Base-by-base conservation (phyloP, 2,329 filamentous ascomycete species). In the Fusarium mexicanum region DNA sequence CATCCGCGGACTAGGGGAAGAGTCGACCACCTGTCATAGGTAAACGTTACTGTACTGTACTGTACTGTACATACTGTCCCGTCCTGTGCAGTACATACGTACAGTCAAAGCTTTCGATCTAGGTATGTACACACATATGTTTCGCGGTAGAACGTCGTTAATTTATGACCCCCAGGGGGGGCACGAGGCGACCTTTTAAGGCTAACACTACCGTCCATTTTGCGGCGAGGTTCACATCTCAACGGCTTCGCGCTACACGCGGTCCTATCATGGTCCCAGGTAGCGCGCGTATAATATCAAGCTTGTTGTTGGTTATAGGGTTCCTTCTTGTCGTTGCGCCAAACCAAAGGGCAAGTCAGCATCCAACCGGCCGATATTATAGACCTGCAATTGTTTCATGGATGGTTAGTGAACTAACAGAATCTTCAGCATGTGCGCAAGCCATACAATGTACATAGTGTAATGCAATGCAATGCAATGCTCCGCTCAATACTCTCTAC, bases 1-100 rank as follows among this genome's bases (percentile, higher is more conserved):
- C 65, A 73, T 73, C 71, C 70, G 65, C 71, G 71, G 71, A 60
- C 65, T 61, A 73, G 71, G 70, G 69, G 61, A 71, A 51, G 57
- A 54, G 33, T 48, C 41, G 50, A 53, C 55, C 48, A 44, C 51
- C 20, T 59, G 26, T 59, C 44, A 48, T 44, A 43, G 48, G 37
- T 13, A 37, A 33, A 58, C n/a, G 24, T 22, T 31, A 37, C 35
- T 18, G 29, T n/a, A n/a, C 47, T 18, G 29, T n/a, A 50, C 47
- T 17, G 20, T 22, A 48, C 26, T 24, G 29, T 51, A 50, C 47
- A 16, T n/a, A 50, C 26, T 24, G 29, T 51, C 33, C 47, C 22
- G 11, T 24, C 29, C 47, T 33, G 40, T 24, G 47, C n/a, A 18
- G 29, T 46, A 35, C 40, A 12, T 22, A 22, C 22, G 24, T 47